Base-by-base conservation (phyloP, 2,329 filamentous ascomycete species). In the Sporothrix variecibatus region DNA sequence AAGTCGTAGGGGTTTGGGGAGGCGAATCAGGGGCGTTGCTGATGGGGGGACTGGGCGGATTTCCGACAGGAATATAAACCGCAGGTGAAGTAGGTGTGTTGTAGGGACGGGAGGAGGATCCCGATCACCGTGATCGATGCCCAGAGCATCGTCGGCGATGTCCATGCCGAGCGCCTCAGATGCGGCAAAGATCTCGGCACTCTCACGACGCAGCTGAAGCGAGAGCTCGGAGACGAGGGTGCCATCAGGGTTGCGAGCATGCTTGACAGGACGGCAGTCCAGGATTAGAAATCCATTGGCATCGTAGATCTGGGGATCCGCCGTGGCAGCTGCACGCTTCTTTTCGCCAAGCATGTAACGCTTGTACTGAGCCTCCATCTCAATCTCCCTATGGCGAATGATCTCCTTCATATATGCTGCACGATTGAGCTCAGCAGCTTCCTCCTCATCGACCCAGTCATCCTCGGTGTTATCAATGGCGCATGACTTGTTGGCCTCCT, bases 161-260 rank as follows among this genome's bases (percentile, higher is more conserved):
- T n/a, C 6, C 12, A 28, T 28, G 69, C 15, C 43, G 20, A 49
- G 43, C 15, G 43, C 43, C 43, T 23, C 28, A 20, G 23, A 31
- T 1, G 40, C 38, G 11, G 43, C 43, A 3, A 26, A 26, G 5
- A n/a, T 51, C 5, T 64, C 58, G 1, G 64, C 40, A 2, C 12
- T 8, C n/a, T 67, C 15, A 6, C 49, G 72, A 6, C 72, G 72
- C 2, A 73, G 31, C 46, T 71, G 72, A 9, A 70, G 3, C 43
- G 67, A 58, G 31, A 73, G 58, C 67, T 73, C 71, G n/a, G 72
- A 73, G 2, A 69, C 46, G 17, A 73, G 46, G 11, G 72, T 56
- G 15, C 72, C 31, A 60, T 71, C 20, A 17, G 72, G 17, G 7
- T 69, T 51, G 17, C 67, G 43, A n/a, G 67, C 67, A 6, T 31